Conservation (phyloP, 202 grass and related monocot genomes). For the Panicum virgatum region DNA sequence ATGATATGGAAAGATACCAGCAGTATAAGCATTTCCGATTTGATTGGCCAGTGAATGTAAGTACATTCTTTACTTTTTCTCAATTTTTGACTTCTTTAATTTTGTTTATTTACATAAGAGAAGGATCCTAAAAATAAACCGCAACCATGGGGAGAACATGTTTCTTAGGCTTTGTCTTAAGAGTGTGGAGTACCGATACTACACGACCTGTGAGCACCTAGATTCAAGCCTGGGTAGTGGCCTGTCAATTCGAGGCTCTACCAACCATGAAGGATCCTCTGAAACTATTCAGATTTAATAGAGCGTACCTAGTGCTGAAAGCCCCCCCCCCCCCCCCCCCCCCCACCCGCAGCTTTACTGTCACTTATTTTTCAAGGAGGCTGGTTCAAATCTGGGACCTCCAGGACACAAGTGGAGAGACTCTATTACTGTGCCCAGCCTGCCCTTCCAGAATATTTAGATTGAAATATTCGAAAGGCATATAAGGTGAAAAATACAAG, state of each 20-base stretch:
- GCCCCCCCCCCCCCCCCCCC: too few species aligned
- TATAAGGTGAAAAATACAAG: neutral
- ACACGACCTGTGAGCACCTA: neutral
- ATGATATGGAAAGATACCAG: conserved; percentile 91
- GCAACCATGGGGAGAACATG: neutral
- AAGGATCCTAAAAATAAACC: conserved; percentile 11
- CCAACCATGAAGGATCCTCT: neutral
- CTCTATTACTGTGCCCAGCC: neutral
- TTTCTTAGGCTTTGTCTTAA: neutral
- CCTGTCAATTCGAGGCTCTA: neutral
- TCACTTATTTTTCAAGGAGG: neutral
- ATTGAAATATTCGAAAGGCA: neutral
- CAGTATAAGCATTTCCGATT: conserved; percentile 86
- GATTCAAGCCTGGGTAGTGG: neutral
- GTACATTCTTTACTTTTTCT: conserved; percentile 30
- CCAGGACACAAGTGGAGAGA: neutral
- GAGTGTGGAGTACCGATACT: neutral
- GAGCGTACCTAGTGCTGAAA: neutral
- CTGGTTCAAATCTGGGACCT: neutral
- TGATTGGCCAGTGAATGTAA: conserved; percentile 94
- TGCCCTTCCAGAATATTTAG: neutral
- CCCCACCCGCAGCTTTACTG: neutral
- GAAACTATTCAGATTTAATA: neutral
- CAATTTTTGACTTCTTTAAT: neutral
- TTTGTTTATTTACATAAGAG: neutral